These are phyloP conservation scores for Ramularia endophylla DNA, from an alignment of 2,329 filamentous ascomycete species.

Conservation along the genomic window DNA sequence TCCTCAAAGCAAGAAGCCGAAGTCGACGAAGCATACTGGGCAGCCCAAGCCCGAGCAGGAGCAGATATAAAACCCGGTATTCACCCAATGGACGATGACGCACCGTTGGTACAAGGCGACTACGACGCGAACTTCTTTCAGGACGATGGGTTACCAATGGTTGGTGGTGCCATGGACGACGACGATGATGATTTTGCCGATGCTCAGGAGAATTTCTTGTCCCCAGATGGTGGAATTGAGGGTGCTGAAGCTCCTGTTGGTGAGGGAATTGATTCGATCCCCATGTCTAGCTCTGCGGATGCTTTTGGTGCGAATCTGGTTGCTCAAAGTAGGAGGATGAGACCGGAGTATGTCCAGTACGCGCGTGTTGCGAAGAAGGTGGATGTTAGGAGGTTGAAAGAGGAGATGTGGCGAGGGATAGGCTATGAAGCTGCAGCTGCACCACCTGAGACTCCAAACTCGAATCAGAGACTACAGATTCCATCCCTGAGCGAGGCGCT, in stretches of 20 bases:
- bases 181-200: conserved; percentile 73
- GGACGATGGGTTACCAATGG: conserved; percentile 69
- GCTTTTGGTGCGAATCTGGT: conserved; percentile 59
- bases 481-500: conserved; percentile 17
- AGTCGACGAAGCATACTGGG: conserved; percentile 96
- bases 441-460: conserved; percentile 9
- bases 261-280: conserved; percentile 27
- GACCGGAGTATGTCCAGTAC: conserved; percentile 62
- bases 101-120: conserved; percentile 56
- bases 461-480: conserved; percentile 12
- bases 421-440: conserved; percentile 31
- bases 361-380: conserved; percentile 62
- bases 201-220: conserved; percentile 73
- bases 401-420: conserved; percentile 61
- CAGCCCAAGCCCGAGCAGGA: conserved; percentile 54
- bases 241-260: conserved; percentile 30
- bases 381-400: conserved; percentile 57
- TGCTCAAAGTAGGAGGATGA: conserved; percentile 53
- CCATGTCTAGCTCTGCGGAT: conserved; percentile 34
- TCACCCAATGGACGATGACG: conserved; percentile 43
- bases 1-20: conserved; percentile 54
- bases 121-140: conserved; percentile 99
- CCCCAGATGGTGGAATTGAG: conserved; percentile 48
- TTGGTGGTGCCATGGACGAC: conserved; percentile 57
- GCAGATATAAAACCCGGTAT: conserved; percentile 26